Evolutionary conservation across 345 rosid genomes (phyloP).

Genomic region (Cardiospermum halicacabum): DNA sequence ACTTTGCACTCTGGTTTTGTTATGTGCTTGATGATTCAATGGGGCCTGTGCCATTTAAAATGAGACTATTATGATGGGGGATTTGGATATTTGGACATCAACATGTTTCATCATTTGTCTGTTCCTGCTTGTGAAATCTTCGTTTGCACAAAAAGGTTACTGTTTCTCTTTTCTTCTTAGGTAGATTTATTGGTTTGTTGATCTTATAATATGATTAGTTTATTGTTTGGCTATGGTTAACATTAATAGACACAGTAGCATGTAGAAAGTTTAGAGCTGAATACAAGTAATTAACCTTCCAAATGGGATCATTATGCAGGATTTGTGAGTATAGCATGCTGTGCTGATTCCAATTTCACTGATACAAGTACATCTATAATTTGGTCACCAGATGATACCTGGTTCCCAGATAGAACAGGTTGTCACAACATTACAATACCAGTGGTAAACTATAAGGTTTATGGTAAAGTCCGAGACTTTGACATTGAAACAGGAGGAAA

Average conservation of each 20-base stretch:
- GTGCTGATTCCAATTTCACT: conserved; percentile 28
- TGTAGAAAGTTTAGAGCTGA: conserved; percentile 1
- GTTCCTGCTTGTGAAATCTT: conserved; percentile 24
- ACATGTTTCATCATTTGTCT: conserved; percentile 24
- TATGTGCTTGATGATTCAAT: conserved; percentile 26
- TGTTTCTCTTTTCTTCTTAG: neutral
- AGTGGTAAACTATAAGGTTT: conserved; percentile 9
- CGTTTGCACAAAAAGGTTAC: conserved; percentile 44
- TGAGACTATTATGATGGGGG: conserved; percentile 48
- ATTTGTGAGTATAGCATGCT: conserved; percentile 53
- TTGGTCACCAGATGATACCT: conserved; percentile 37
- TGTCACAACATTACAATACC: conserved; percentile 27
- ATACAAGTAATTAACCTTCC: neutral
- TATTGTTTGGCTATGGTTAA: neutral
- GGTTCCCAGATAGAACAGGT: conserved; percentile 28
- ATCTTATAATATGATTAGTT: neutral
- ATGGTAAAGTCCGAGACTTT: conserved; percentile 34
- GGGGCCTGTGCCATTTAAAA: conserved; percentile 29
- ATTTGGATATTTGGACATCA: conserved; percentile 22
- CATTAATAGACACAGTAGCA: no score
- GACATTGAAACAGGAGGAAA: conserved; percentile 35
- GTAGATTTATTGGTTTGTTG: neutral
- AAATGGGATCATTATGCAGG: conserved; percentile 30
- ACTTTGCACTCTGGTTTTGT: conserved; percentile 10
- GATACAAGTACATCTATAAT: conserved; percentile 16